Percentiles rank a stretch among this genome's conserved stretches.
phyloP scores from a whole-genome alignment of 495 filamentous ascomycete species.

The Hypoxylon lienhwacheense region DNA sequence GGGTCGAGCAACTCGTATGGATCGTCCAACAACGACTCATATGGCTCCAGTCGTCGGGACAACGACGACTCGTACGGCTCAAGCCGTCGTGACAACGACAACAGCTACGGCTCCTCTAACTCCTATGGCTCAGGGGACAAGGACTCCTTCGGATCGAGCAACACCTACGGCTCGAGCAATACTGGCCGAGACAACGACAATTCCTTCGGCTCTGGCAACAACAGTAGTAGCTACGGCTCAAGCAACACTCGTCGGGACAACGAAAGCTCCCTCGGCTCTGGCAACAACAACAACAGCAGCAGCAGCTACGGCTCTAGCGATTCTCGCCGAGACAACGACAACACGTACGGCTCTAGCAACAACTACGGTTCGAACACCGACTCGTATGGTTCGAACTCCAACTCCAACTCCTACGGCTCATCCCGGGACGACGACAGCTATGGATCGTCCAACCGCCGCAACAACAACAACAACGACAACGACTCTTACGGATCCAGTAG shows the following conservation, averaged over 20 bases:
- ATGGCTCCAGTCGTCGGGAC: constrained; percentile 31
- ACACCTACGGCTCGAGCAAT: constrained; percentile 33
- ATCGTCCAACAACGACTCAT: constrained; percentile 21
- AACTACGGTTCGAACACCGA: constrained; percentile 25
- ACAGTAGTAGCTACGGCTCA: constrained; percentile 23
- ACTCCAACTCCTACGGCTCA: constrained; percentile 29
- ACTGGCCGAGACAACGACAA: constrained; percentile 5
- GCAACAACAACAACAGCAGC: constrained; percentile 16
- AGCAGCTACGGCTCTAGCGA: constrained; percentile 27
- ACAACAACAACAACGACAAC: constrained; percentile 9
- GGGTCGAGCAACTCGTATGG: constrained; percentile 12
- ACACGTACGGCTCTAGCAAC: constrained; percentile 14
- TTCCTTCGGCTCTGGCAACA: constrained; percentile 14
- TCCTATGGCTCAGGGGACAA: constrained; percentile 24
- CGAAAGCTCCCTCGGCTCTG: constrained; percentile 22
- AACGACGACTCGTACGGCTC: constrained; percentile 22
- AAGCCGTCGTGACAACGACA: constrained; percentile 5
- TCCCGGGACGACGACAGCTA: constrained; percentile 5
- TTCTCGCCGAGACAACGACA: too few relatives aligned
- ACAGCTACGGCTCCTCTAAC: constrained; percentile 16
- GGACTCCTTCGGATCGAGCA: constrained; percentile 26
- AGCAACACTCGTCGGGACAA: constrained; percentile 11
- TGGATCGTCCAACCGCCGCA: constrained; percentile 13
- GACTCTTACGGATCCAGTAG: constrained; percentile 30
- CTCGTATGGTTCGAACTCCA: constrained; percentile 23